These are phyloP conservation scores for Hemisphaericaspora nanyangensis DNA, from an alignment of 805 yeast species.

Conservation along the genomic window DNA sequence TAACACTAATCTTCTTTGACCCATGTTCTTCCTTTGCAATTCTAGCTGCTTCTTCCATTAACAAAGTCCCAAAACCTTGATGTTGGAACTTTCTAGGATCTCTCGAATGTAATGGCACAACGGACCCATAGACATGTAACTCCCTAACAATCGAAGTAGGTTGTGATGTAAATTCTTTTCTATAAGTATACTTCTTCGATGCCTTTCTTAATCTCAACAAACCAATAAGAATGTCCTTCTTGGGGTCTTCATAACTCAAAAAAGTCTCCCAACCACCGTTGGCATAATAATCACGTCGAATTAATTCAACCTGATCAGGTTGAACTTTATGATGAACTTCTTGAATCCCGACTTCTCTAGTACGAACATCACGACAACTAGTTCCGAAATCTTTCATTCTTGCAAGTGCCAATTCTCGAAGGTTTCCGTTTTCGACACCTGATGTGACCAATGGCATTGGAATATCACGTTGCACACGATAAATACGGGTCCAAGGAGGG, in stretches of 20 bases:
- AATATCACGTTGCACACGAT: slow-evolving; percentile 96
- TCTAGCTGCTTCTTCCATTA: slow-evolving; percentile 98
- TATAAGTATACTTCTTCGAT: slow-evolving; percentile 79
- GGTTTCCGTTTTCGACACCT: slow-evolving; percentile 96
- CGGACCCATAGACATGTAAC: slow-evolving; percentile 95
- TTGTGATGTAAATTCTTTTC: slow-evolving; percentile 81
- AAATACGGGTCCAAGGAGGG: slow-evolving; percentile 99
- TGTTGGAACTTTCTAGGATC: slow-evolving; percentile 98
- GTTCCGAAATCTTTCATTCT: slow-evolving; percentile 99
- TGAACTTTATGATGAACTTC: slow-evolving; percentile 96
- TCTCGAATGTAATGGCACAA: slow-evolving; percentile 91
- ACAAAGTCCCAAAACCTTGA: slow-evolving; percentile 95
- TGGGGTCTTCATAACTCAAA: slow-evolving; percentile 92
- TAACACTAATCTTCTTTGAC: slow-evolving; percentile 84
- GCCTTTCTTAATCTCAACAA: slow-evolving; percentile 84
- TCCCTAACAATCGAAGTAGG: slow-evolving; percentile 95
- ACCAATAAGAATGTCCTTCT: slow-evolving; percentile 92
- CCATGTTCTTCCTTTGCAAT: slow-evolving; percentile 96
- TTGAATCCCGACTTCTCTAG: slow-evolving; percentile 97
- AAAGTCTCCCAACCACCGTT: slow-evolving; percentile 99
- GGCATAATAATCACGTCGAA: slow-evolving; percentile 93
- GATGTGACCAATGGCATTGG: slow-evolving; percentile 98
- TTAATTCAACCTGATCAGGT: slow-evolving; percentile 95
- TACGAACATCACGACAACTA: slow-evolving; percentile 90
- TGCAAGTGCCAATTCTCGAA: slow-evolving; percentile 91